A percentile compares a stretch with the other conserved stretches of the same genome.
These are phyloP conservation scores for Rhododendron mucronatum DNA, from an alignment of 148 eudicot genomes.

Conservation along the genomic window DNA sequence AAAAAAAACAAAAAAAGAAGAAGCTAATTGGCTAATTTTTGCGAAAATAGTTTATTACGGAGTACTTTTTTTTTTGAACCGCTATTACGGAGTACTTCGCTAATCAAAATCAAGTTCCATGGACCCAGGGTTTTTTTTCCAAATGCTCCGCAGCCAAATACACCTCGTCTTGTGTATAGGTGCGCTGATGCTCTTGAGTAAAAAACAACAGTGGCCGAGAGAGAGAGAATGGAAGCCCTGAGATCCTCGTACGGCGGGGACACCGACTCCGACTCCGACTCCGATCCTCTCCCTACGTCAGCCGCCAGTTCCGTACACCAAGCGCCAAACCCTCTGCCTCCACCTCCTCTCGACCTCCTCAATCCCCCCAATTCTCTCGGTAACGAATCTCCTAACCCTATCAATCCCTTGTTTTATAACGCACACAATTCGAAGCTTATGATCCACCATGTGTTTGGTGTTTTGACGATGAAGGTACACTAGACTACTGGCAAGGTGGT, in stretches of 20 bases:
- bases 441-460: constrained; percentile 18
- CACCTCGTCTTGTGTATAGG: no score
- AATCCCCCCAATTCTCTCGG: constrained; percentile 52
- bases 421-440: constrained; percentile 3
- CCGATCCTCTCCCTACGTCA: constrained; percentile 7
- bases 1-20: no score
- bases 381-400: constrained; percentile 18
- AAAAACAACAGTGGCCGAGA: no score
- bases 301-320: background rate
- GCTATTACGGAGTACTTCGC: no score
- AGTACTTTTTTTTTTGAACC: no score
- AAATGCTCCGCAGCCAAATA: no score
- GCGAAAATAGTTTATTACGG: no score
- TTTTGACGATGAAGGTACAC: constrained; percentile 33
- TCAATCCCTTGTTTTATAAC: constrained; percentile 12
- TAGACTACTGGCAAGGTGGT: constrained; percentile 32
- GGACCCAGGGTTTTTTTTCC: no score
- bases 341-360: constrained; percentile 79
- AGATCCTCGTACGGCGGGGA: constrained; percentile 72
- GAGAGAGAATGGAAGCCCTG: constrained; percentile 62
- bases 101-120: no score
- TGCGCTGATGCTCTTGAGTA: no score
- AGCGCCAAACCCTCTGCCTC: constrained; percentile 45
- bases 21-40: no score
- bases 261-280: constrained; percentile 37